These are phyloP conservation scores for Cladorrhinum sp. DNA, from an alignment of 2,329 filamentous ascomycete genomes.

Conservation along the genomic window DNA sequence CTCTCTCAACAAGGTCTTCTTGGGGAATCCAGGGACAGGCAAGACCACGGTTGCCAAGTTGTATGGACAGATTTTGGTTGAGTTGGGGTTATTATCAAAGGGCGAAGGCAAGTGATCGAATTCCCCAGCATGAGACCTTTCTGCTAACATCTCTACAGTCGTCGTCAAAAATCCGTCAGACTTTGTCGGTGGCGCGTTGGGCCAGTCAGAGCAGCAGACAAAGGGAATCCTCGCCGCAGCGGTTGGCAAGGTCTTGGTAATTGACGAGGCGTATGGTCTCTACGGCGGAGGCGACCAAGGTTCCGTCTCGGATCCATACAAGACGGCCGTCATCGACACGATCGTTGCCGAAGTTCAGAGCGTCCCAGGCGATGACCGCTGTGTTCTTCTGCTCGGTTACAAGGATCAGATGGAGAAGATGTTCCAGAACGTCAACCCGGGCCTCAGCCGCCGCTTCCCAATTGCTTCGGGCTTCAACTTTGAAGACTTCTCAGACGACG, in stretches of 20 bases:
- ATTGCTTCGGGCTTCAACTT: constrained; percentile 63
- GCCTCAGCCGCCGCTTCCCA: constrained; percentile 63
- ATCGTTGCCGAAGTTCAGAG: constrained; percentile 72
- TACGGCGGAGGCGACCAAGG: constrained; percentile 38
- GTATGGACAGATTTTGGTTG: constrained; percentile 65
- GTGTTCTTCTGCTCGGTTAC: constrained; percentile 69
- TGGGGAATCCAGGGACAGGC: constrained; percentile 71
- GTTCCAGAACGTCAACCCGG: constrained; percentile 72
- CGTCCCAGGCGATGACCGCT: constrained; percentile 66
- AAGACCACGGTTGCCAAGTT: constrained; percentile 74
- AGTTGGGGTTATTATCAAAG: constrained; percentile 64
- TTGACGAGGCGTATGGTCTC: constrained; percentile 76
- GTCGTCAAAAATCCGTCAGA: constrained; percentile 70
- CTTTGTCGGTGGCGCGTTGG: constrained; percentile 63
- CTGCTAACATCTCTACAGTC: constrained; percentile 39
- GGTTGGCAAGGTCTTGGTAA: constrained; percentile 71
- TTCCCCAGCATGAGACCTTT: neutral
- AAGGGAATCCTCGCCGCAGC: constrained; percentile 67
- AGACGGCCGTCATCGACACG: constrained; percentile 66
- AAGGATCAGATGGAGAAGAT: constrained; percentile 66
- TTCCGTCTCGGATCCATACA: constrained; percentile 43
- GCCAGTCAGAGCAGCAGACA: constrained; percentile 66
- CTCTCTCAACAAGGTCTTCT: constrained; percentile 65
- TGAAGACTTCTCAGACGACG: constrained; percentile 60
- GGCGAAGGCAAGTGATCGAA: constrained; percentile 54